A percentile compares a stretch with the other conserved stretches of the same genome.
These are phyloP conservation scores for Cercospora brassicicola DNA, from an alignment of 2,329 filamentous ascomycete species.

Conservation along the genomic window DNA sequence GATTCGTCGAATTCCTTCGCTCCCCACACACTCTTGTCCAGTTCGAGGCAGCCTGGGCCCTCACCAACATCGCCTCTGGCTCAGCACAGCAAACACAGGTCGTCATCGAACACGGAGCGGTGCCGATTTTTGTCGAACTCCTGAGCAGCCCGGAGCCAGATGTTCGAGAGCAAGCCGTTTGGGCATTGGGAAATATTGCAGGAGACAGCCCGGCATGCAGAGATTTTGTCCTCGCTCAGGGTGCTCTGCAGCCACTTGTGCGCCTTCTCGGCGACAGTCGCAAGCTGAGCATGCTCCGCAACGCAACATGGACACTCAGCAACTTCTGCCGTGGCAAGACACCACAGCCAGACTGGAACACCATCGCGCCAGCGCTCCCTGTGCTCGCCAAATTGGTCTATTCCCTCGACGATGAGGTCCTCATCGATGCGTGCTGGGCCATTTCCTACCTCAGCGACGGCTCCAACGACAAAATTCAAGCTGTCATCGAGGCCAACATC, in stretches of 20 bases:
- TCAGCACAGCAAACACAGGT: conserved; percentile 97
- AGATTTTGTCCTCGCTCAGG: conserved; percentile 90
- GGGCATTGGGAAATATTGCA: conserved; percentile 97
- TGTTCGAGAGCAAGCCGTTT: conserved; percentile 96
- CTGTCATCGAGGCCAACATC: conserved; percentile 96
- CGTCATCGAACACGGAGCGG: conserved; percentile 95
- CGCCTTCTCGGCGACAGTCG: conserved; percentile 91
- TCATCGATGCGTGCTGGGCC: conserved; percentile 99
- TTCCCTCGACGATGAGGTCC: conserved; percentile 94
- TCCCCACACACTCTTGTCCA: conserved; percentile 97
- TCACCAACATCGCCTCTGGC: conserved; percentile 98
- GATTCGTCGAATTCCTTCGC: conserved; percentile 96
- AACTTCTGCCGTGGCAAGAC: conserved; percentile 99
- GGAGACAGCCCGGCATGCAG: conserved; percentile 97
- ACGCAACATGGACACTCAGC: conserved; percentile 98
- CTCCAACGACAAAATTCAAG: conserved; percentile 98
- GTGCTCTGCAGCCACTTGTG: conserved; percentile 86
- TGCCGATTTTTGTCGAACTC: conserved; percentile 97
- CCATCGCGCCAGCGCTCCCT: conserved; percentile 88
- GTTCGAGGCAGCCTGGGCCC: conserved; percentile 97
- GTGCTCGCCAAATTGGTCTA: conserved; percentile 97
- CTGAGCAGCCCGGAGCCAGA: conserved; percentile 94
- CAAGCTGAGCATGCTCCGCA: conserved; percentile 98
- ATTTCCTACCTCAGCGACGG: conserved; percentile 98
- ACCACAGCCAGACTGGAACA: conserved; percentile 95